Evolutionary conservation across 768 basidiomycete genomes (phyloP).

Genomic region (Phlebiopsis flavidoalba): DNA sequence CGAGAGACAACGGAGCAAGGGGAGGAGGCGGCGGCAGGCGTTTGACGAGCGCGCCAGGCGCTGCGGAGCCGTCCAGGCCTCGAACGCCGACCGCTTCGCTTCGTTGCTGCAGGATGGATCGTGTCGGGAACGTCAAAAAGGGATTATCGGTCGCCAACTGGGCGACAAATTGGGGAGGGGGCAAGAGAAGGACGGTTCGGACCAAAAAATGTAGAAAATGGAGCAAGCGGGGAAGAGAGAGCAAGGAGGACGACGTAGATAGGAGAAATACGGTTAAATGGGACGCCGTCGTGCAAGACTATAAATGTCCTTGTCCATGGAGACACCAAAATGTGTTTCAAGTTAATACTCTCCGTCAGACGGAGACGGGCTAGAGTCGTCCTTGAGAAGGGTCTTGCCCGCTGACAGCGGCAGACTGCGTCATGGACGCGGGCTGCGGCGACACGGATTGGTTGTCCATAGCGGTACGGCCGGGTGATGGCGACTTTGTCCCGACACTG

Average conservation of each 20-base stretch:
- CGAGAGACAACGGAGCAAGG: conserved; percentile 14
- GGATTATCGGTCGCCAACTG: conserved; percentile 19
- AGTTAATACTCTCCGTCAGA: conserved; percentile 30
- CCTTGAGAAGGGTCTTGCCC: conserved; percentile 59
- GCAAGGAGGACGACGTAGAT: conserved; percentile 11
- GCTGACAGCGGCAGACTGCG: conserved; percentile 49
- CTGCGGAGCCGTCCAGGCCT: conserved; percentile 28
- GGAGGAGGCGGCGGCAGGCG: conserved; percentile 13
- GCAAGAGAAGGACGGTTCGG: conserved; percentile 11
- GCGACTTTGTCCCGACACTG: conserved; percentile 47
- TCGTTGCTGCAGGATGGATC: background rate
- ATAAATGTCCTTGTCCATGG: conserved; percentile 1
- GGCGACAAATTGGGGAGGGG: conserved; percentile 24
- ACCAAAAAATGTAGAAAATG: conserved; percentile 1
- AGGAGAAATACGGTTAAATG: conserved; percentile 11
- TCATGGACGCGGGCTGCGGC: conserved; percentile 42
- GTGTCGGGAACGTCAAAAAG: conserved; percentile 6
- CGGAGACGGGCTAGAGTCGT: conserved; percentile 46
- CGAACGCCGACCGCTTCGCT: conserved; percentile 17
- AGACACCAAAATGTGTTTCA: conserved; percentile 6
- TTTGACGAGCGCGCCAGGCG: conserved; percentile 27
- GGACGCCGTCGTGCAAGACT: conserved; percentile 12
- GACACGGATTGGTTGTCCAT: conserved; percentile 47
- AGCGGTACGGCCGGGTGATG: conserved; percentile 45
- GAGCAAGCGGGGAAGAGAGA: conserved; percentile 13